These are phyloP conservation scores for Salinomyces thailandicus DNA, from an alignment of 2,329 filamentous ascomycete species.

Conservation along the genomic window DNA sequence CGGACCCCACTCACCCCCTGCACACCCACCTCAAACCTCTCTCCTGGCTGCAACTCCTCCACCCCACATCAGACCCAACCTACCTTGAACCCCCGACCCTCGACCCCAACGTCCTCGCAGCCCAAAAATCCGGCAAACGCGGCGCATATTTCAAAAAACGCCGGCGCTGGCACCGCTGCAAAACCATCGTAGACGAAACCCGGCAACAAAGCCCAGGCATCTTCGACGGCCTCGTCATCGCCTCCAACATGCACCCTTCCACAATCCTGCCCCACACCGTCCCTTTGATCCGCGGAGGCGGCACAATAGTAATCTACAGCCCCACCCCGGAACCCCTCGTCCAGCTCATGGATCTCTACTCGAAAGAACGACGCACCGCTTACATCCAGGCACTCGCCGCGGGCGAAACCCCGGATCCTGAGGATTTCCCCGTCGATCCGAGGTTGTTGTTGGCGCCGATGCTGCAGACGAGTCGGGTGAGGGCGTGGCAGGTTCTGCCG, in stretches of 20 bases:
- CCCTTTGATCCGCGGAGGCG: slow-evolving; percentile 72
- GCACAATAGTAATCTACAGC: slow-evolving; percentile 75
- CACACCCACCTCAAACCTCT: slow-evolving; percentile 70
- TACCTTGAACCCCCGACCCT: slow-evolving; percentile 58
- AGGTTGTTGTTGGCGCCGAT: slow-evolving; percentile 67
- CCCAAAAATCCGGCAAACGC: slow-evolving; percentile 71
- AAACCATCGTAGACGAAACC: slow-evolving; percentile 61
- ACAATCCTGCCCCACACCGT: slow-evolving; percentile 65
- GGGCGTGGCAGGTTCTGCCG: slow-evolving; percentile 83
- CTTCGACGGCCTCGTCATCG: slow-evolving; percentile 74
- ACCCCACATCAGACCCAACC: slow-evolving; percentile 62
- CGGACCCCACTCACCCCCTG: slow-evolving; percentile 61
- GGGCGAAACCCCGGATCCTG: slow-evolving; percentile 28
- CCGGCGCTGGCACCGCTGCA: slow-evolving; percentile 65
- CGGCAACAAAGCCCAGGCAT: slow-evolving; percentile 61
- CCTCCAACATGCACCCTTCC: slow-evolving; percentile 69
- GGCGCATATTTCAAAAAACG: slow-evolving; percentile 84
- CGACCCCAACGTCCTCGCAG: slow-evolving; percentile 50
- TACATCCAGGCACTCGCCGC: slow-evolving; percentile 45
- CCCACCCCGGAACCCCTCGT: slow-evolving; percentile 70
- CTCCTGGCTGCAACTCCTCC: slow-evolving; percentile 83
- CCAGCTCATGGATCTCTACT: slow-evolving; percentile 72
- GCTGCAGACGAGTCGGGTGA: slow-evolving; percentile 69
- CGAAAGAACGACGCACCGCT: slow-evolving; percentile 64
- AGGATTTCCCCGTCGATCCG: slow-evolving; percentile 71